Percentiles rank a stretch among this genome's conserved stretches.
Evolutionary conservation across 768 basidiomycete species (phyloP).

Genomic region (Suillus bovinus): DNA sequence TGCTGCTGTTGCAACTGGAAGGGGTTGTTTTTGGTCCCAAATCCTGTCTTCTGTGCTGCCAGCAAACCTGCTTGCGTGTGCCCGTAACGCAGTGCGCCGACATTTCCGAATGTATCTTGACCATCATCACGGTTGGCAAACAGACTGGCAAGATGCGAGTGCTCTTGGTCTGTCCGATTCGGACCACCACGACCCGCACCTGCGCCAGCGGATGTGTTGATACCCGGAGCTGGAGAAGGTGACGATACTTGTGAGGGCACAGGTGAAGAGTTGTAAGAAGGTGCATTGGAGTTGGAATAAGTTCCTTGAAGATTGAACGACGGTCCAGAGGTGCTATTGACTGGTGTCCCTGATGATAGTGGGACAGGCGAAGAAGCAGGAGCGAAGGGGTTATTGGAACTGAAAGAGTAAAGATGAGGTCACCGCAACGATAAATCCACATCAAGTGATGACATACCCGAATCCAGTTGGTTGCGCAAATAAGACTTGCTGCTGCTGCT

Average conservation of each 20-base stretch:
- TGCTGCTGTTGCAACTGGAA: conserved; percentile 58
- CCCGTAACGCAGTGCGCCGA: conserved; percentile 74
- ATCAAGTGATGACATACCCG: conserved; percentile 45
- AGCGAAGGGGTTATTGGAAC: conserved; percentile 97
- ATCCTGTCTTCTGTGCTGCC: conserved; percentile 47
- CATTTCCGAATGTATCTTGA: conserved; percentile 93
- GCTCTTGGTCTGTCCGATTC: conserved; percentile 63
- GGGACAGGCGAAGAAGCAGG: conserved; percentile 33
- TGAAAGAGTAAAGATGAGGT: conserved; percentile 37
- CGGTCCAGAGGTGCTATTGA: conserved; percentile 39
- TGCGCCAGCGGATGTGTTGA: conserved; percentile 24
- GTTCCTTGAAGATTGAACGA: conserved; percentile 73
- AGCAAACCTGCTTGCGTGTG: conserved; percentile 55
- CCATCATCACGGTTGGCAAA: conserved; percentile 92
- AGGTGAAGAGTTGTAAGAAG: conserved; percentile 37
- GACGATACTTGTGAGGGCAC: conserved; percentile 44
- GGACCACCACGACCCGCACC: conserved; percentile 23
- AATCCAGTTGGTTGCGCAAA: conserved; percentile 73
- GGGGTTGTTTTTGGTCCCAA: conserved; percentile 62
- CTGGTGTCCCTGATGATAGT: conserved; percentile 32
- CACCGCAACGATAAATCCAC: conserved; percentile 4
- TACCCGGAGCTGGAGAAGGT: conserved; percentile 32
- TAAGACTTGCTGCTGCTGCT: conserved; percentile 47
- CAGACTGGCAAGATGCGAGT: conserved; percentile 73
- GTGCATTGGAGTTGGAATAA: conserved; percentile 47